Evolutionary conservation across 352 stramenopile species (phyloP).

Genomic region (Phytophthora fragariaefolia): DNA sequence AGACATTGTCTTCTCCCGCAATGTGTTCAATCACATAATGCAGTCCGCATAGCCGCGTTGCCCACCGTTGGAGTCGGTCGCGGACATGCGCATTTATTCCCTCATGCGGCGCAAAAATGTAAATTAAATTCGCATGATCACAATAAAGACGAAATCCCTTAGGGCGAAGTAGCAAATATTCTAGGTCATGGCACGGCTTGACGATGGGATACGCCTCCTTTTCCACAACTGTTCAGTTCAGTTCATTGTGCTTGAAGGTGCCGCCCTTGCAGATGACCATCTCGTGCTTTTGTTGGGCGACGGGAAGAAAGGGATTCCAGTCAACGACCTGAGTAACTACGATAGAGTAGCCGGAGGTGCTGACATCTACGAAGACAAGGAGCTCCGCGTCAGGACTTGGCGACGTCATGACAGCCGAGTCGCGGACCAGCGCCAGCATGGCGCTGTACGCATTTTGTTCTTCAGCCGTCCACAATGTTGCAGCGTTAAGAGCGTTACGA

Average conservation of each 20-base stretch:
- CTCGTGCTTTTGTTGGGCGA: neutral
- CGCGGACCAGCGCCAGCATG: neutral
- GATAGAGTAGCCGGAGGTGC: neutral
- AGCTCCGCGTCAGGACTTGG: neutral
- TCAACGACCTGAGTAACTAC: too few relatives aligned
- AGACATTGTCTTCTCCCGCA: constrained; percentile 8
- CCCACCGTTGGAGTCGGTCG: constrained; percentile 22
- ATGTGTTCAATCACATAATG: constrained; percentile 34
- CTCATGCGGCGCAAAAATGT: constrained; percentile 1
- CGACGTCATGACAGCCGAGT: neutral
- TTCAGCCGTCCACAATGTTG: neutral
- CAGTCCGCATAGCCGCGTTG: neutral
- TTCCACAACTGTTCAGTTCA: neutral
- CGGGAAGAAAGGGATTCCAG: too few relatives aligned
- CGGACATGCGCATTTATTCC: constrained; percentile 1
- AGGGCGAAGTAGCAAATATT: neutral
- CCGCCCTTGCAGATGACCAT: neutral
- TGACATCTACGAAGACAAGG: neutral
- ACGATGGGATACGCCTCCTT: neutral
- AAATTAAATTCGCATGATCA: constrained; percentile 1
- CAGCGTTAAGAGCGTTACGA: neutral
- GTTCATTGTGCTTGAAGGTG: neutral
- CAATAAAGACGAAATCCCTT: constrained; percentile 5
- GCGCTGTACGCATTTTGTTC: neutral
- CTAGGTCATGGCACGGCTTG: neutral